Conservation (phyloP, 768 basidiomycete species). For the Lentinula sp. region DNA sequence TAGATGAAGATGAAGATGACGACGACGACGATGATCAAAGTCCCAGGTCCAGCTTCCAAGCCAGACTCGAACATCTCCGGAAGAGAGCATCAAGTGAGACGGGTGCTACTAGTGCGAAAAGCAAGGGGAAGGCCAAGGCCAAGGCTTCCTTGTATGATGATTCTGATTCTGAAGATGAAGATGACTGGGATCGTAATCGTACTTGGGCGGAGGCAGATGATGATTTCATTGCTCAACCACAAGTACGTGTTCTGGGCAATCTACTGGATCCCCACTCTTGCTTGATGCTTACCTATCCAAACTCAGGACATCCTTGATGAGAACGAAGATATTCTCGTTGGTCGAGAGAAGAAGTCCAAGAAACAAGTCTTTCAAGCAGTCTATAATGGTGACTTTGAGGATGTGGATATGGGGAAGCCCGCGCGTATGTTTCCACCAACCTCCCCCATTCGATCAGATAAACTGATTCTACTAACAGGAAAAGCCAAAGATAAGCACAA, state of each 20-base stretch:
- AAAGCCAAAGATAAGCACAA: constrained; percentile 49
- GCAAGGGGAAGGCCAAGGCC: constrained; percentile 5
- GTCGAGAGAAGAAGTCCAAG: constrained; percentile 39
- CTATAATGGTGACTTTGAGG: constrained; percentile 46
- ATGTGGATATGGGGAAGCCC: constrained; percentile 33
- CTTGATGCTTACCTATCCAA: background rate
- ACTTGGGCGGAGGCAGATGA: constrained; percentile 53
- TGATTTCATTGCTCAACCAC: constrained; percentile 44
- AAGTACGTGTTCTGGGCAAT: constrained; percentile 31
- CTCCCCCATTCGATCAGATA: background rate
- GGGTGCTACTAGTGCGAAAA: background rate
- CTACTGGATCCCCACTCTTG: background rate
- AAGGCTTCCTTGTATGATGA: background rate
- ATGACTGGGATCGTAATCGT: constrained; percentile 5
- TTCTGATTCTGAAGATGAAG: constrained; percentile 20
- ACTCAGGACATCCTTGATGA: constrained; percentile 56
- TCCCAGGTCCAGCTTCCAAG: constrained; percentile 39
- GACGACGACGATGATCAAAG: constrained; percentile 28
- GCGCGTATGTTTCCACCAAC: constrained; percentile 39
- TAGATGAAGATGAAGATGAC: constrained; percentile 27
- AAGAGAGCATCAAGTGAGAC: constrained; percentile 6
- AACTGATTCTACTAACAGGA: constrained; percentile 15
- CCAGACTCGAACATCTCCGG: constrained; percentile 34
- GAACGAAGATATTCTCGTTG: constrained; percentile 41
- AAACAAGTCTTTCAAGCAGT: constrained; percentile 60